These are phyloP conservation scores for Pulveroboletus sp. DNA, from an alignment of 768 basidiomycete genomes.

Conservation along the genomic window DNA sequence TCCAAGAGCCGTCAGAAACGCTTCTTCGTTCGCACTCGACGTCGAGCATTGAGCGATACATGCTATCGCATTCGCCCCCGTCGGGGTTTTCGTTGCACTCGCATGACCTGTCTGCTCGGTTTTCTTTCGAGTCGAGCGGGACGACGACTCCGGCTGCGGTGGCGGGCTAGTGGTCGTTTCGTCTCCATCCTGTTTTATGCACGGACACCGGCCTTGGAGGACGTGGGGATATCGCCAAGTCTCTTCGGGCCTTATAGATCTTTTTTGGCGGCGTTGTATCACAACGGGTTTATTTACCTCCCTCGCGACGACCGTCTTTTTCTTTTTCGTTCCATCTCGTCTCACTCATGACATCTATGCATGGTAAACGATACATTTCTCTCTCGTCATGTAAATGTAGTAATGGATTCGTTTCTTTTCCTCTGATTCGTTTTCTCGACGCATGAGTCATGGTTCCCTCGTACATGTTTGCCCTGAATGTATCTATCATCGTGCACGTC, in stretches of 20 bases:
- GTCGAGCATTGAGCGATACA: slow-evolving; percentile 51
- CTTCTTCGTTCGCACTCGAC: slow-evolving; percentile 45
- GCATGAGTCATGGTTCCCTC: not conserved
- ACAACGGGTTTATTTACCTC: not conserved
- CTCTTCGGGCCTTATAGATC: not conserved
- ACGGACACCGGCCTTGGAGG: not conserved
- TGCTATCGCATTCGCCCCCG: slow-evolving; percentile 36
- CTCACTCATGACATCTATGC: not conserved
- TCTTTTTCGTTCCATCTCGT: not conserved
- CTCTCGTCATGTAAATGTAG: slow-evolving; percentile 14
- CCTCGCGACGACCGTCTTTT: not conserved
- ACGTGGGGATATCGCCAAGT: not conserved
- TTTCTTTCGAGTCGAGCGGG: slow-evolving; percentile 23
- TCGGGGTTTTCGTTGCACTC: slow-evolving; percentile 22
- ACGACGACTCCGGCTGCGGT: slow-evolving; percentile 26
- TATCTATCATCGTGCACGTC: slow-evolving; percentile 8
- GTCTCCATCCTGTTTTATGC: not conserved
- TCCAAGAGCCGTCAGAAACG: slow-evolving; percentile 25
- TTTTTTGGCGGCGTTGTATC: not conserved
- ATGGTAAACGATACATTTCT: not conserved
- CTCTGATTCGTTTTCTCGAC: not conserved
- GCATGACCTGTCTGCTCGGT: slow-evolving; percentile 24
- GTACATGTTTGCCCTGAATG: slow-evolving; percentile 6
- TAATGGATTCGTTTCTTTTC: not conserved
- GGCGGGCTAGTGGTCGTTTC: slow-evolving; percentile 12